Evolutionary conservation across 441 rosid genomes (phyloP).

Genomic region (Eruca vesicaria): DNA sequence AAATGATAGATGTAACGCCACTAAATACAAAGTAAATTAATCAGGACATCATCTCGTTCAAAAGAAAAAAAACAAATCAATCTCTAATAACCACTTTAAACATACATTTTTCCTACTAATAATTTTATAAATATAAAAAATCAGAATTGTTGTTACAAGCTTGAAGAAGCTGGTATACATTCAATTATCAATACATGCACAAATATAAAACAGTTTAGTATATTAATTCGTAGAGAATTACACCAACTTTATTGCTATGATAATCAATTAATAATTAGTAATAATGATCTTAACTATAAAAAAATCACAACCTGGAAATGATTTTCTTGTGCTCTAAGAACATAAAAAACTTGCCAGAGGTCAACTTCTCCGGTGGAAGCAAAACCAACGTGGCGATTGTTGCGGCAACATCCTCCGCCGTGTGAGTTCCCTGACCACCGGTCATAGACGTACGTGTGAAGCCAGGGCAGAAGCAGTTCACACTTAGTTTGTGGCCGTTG

Average conservation of each 20-base stretch:
- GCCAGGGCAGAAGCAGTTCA: constrained; percentile 84
- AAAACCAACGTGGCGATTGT: constrained; percentile 44
- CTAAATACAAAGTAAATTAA: neutral
- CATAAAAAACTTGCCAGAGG: constrained; percentile 57
- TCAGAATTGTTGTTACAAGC: neutral
- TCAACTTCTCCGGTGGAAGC: constrained; percentile 49
- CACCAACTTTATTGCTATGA: too few species aligned
- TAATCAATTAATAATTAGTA: too few species aligned
- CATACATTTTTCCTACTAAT: too few species aligned
- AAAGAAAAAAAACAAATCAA: neutral
- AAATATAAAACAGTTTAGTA: neutral
- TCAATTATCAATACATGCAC: neutral
- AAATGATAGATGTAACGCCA: too few species aligned
- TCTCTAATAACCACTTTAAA: neutral
- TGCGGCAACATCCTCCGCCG: constrained; percentile 59
- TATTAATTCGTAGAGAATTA: too few species aligned
- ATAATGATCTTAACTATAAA: too few species aligned
- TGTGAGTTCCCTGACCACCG: constrained; percentile 62
- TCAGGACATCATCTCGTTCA: too few species aligned
- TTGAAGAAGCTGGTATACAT: neutral
- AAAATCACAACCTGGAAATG: constrained; percentile 29
- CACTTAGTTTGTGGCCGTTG: constrained; percentile 42
- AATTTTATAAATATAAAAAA: too few species aligned
- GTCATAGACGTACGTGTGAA: constrained; percentile 87
- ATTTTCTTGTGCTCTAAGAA: constrained; percentile 37